phyloP scores from a whole-genome alignment of 306 rosid genomes.

The Aeschynomene evenia region DNA sequence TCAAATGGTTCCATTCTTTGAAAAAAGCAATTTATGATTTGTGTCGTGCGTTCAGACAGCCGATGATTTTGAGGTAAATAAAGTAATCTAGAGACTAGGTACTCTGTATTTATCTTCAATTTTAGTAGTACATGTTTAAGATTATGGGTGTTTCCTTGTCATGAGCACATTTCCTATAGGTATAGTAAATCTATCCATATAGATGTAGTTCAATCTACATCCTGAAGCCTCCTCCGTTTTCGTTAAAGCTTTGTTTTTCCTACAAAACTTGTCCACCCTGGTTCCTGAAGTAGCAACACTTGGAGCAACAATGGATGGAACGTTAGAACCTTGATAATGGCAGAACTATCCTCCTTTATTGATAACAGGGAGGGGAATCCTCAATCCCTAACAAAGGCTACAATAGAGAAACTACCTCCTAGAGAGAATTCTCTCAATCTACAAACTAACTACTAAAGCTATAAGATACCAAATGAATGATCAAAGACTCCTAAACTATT shows the following conservation, averaged over 20 bases:
- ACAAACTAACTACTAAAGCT: no score
- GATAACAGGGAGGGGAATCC: no score
- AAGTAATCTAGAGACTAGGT: neutral
- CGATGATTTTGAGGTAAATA: constrained; percentile 74
- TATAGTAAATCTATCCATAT: constrained; percentile 12
- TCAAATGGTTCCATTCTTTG: constrained; percentile 60
- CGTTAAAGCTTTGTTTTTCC: neutral
- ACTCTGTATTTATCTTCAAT: neutral
- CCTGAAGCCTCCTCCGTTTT: neutral
- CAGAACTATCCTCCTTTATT: no score
- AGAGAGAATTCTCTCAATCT: no score
- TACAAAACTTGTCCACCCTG: neutral
- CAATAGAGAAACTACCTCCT: no score
- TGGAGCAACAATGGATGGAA: neutral
- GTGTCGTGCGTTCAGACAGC: constrained; percentile 62
- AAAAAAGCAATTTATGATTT: constrained; percentile 58
- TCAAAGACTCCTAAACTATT: no score
- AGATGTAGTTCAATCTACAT: neutral
- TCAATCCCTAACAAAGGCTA: no score
- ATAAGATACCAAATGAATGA: no score
- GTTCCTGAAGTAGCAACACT: neutral
- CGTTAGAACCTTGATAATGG: no score
- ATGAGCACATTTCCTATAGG: constrained; percentile 7
- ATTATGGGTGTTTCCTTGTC: constrained; percentile 16
- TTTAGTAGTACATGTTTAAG: neutral